Evolutionary conservation across 2,329 filamentous ascomycete species (phyloP).

Genomic region (Chaetomiaceae sp.): DNA sequence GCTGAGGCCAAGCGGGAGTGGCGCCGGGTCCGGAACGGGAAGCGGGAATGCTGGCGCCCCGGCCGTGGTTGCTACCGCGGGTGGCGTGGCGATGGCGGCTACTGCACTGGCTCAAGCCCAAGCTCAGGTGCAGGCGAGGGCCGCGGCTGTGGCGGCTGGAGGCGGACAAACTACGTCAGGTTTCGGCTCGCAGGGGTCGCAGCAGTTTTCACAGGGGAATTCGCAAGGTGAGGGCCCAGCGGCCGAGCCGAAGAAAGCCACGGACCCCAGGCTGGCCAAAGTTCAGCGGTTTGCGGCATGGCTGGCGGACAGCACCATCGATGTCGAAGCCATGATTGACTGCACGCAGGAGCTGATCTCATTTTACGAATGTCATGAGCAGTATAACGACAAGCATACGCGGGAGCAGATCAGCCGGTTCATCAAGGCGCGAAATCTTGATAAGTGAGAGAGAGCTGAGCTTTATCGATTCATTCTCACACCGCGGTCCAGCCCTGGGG

Average conservation of each 20-base stretch:
- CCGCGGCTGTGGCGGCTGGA: slow-evolving; percentile 12
- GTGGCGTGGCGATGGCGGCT: slow-evolving; percentile 47
- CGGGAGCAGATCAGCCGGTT: slow-evolving; percentile 56
- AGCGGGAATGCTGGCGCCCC: slow-evolving; percentile 18
- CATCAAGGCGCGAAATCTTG: slow-evolving; percentile 53
- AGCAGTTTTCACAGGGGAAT: slow-evolving; percentile 15
- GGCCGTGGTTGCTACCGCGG: slow-evolving; percentile 18
- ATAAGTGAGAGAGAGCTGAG: slow-evolving; percentile 39
- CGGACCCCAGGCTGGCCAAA: slow-evolving; percentile 57
- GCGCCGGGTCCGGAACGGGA: slow-evolving; percentile 15
- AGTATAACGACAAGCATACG: slow-evolving; percentile 57
- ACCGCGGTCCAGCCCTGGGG: too few relatives aligned
- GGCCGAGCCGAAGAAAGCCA: slow-evolving; percentile 39
- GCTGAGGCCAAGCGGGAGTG: slow-evolving; percentile 57
- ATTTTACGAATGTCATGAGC: slow-evolving; percentile 69
- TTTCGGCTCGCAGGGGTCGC: slow-evolving; percentile 19
- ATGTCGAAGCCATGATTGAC: slow-evolving; percentile 80
- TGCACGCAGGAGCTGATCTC: slow-evolving; percentile 89
- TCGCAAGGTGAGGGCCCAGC: slow-evolving; percentile 19
- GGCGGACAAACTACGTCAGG: slow-evolving; percentile 8
- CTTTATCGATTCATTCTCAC: too few relatives aligned
- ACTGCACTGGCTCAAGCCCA: slow-evolving; percentile 45
- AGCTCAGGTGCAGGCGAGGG: slow-evolving; percentile 40
- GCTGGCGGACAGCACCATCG: slow-evolving; percentile 80
- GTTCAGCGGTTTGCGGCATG: slow-evolving; percentile 67